A percentile compares a stretch with the other conserved stretches of the same genome.
phyloP scores from a whole-genome alignment of 306 rosid species.

The Fagus sylvatica region DNA sequence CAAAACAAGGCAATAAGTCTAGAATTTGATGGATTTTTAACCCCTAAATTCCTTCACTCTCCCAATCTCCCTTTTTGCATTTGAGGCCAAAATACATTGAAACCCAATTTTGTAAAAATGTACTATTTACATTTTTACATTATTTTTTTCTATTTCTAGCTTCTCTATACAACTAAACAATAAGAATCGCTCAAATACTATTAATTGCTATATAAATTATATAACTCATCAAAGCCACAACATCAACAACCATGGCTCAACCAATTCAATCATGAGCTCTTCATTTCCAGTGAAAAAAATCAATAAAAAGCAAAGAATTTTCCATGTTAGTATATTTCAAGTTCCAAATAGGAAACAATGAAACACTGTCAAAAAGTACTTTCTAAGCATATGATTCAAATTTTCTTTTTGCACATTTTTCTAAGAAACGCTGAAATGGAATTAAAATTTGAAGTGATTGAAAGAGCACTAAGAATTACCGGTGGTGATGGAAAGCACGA shows the following conservation, averaged over 20 bases:
- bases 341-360: not conserved
- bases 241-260: constrained; percentile 22
- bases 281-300: no score
- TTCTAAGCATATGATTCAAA: not conserved
- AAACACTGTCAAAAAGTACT: not conserved
- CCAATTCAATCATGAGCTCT: not conserved
- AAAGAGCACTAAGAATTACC: constrained; percentile 24
- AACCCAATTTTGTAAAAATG: not conserved
- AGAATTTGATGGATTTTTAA: not conserved
- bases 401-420: constrained; percentile 12
- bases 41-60: not conserved
- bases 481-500: constrained; percentile 29
- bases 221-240: constrained; percentile 12
- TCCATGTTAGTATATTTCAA: no score
- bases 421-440: constrained; percentile 12
- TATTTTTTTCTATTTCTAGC: not conserved
- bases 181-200: not conserved
- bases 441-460: not conserved
- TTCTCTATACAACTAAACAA: not conserved
- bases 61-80: not conserved
- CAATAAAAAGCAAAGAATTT: no score
- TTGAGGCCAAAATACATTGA: not conserved
- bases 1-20: not conserved
- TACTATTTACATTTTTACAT: not conserved
- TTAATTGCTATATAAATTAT: not conserved